phyloP scores from a whole-genome alignment of 352 stramenopile genomes.

The Pythium sukuiense region DNA sequence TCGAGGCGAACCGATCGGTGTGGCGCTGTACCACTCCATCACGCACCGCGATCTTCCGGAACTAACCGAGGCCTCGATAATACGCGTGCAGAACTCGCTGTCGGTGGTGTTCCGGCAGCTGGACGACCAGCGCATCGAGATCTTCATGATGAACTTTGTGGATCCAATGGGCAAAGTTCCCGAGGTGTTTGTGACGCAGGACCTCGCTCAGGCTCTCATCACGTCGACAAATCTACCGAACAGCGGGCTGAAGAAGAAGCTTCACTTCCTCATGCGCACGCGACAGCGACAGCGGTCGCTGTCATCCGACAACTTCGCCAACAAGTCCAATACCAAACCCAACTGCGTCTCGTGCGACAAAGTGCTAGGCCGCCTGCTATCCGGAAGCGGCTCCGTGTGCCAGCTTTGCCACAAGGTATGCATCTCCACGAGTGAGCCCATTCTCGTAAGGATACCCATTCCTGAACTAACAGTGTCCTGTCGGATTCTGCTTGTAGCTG shows the following conservation, averaged over 20 bases:
- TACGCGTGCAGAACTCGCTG: conserved; percentile 44
- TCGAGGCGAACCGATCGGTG: conserved; percentile 48
- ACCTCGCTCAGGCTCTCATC: conserved; percentile 35
- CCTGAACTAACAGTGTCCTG: background rate
- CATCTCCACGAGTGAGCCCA: background rate
- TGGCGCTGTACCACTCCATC: conserved; percentile 55
- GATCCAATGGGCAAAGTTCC: conserved; percentile 37
- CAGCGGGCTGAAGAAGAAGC: conserved; percentile 47
- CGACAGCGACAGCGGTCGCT: background rate
- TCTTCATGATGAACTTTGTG: conserved; percentile 48
- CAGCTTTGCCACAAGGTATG: conserved; percentile 26
- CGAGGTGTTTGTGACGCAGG: conserved; percentile 45
- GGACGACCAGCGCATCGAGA: conserved; percentile 36
- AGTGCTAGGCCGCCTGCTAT: conserved; percentile 10
- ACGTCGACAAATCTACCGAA: conserved; percentile 10
- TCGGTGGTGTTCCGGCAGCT: conserved; percentile 47
- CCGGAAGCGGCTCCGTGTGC: conserved; percentile 6
- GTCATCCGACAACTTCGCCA: background rate
- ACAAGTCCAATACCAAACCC: background rate
- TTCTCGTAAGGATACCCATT: background rate
- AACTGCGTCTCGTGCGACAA: conserved; percentile 14
- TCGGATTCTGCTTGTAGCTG: background rate
- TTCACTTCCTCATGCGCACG: conserved; percentile 39
- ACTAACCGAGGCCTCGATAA: conserved; percentile 30
- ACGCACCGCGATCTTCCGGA: conserved; percentile 47